phyloP scores from a whole-genome alignment of 2,329 filamentous ascomycete genomes.

The Clonostachys rhizophaga region DNA sequence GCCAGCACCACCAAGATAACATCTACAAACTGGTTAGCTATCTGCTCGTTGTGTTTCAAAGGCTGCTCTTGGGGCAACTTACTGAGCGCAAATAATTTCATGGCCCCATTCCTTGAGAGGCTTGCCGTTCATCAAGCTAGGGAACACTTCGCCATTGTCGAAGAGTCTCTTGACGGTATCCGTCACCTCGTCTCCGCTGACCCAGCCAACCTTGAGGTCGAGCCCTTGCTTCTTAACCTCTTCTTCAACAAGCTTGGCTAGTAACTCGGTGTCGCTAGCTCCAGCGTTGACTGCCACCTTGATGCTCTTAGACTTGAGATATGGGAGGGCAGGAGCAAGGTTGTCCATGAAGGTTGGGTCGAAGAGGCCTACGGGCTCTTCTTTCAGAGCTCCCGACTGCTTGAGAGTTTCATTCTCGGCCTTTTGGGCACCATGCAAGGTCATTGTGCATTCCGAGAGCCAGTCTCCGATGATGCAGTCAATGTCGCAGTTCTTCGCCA shows the following conservation, averaged over 20 bases:
- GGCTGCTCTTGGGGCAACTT: not conserved
- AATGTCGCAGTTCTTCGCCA: constrained; percentile 28
- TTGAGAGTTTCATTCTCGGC: constrained; percentile 12
- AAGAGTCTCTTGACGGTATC: constrained; percentile 12
- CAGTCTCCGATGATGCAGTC: constrained; percentile 22
- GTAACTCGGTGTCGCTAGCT: constrained; percentile 22
- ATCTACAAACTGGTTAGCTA: constrained; percentile 1
- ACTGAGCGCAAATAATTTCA: constrained; percentile 2
- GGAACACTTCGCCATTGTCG: constrained; percentile 11
- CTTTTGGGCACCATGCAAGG: constrained; percentile 18
- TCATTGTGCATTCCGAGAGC: constrained; percentile 24
- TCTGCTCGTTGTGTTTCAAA: not conserved
- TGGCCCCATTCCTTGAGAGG: constrained; percentile 8
- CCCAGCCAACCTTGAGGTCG: constrained; percentile 25
- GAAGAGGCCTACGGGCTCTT: constrained; percentile 8
- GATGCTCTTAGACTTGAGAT: constrained; percentile 21
- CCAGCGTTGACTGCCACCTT: constrained; percentile 31
- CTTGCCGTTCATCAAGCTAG: constrained; percentile 14
- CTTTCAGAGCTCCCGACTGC: constrained; percentile 10
- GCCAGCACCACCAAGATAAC: constrained; percentile 8
- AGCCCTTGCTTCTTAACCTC: constrained; percentile 17
- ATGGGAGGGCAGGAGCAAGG: constrained; percentile 25
- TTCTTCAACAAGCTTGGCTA: constrained; percentile 15
- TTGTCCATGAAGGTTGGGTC: constrained; percentile 30
- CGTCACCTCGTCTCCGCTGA: constrained; percentile 27